Evolutionary conservation across 306 rosid species (phyloP), one percentile per base, ranked within the genome.

Genomic region (Malus sieversii): DNA sequence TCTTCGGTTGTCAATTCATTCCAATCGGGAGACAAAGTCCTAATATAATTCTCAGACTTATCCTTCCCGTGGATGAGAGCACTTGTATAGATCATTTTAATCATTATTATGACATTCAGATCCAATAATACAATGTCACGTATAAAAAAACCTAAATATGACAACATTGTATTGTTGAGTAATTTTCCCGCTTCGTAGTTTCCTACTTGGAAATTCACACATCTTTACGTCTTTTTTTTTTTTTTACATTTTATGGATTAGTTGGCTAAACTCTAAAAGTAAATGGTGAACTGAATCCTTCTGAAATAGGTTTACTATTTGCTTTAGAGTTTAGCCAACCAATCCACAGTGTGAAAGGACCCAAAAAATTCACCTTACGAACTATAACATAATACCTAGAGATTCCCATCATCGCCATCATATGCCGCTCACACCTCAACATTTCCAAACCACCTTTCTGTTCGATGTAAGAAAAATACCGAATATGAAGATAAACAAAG

Each of bases 391-490:
- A 90, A 81, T 77, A 86, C 68, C 97, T 91, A 57, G 98, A 97
- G 97, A 95, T 92, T 76, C 97, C 97, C 97, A 32, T 92, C 97
- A 63, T 80, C 72, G 20, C 77, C 80, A 11, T 87, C 93, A 84
- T 90, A 95, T 42, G 86, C 90, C 22, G 97, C 90, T 96, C 97
- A 90, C 18, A 92, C 89, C 78, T 92, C 93, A 81, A 85, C 85
- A 27, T 86, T 83, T 78, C 76, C 78, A 32, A 92, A 89, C 48
- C 87, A 83, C 71, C 75, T 81, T 80, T 90, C 93, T 16, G 90
- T 84, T 75, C 97, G 86, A 46, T 46, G 18, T 46, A 15, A 46
- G 18, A 46, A 46, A 46, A 13, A 13, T 13, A 13, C 13, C 15
- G 52, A 4, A 12, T 4, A 45, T 45, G 16, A 11, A 45, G 51